Evolutionary conservation across 2,329 filamentous ascomycete genomes (phyloP), one percentile per base, ranked within the genome.

Genomic region (Rhytidhysteron rufulum): DNA sequence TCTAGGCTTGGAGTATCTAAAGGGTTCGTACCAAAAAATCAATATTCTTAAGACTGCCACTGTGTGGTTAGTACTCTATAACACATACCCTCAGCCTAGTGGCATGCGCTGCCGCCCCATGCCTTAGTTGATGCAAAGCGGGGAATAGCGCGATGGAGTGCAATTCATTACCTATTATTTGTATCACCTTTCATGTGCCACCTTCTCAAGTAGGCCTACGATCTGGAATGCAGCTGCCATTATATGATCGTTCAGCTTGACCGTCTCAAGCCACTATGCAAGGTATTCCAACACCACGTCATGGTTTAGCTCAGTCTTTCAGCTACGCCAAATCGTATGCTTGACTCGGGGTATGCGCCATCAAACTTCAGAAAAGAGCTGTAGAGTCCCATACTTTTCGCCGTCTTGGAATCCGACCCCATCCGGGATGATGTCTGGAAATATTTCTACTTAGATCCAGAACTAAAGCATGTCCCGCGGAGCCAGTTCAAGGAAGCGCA

Each of bases 371-470:
- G n/a, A n/a, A 27, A 27, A 27, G 13, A 13, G 24, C 24, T 27
- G 24, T 13, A 27, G 13, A 13, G 24, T 13, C 24, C 24, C 24
- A 8, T 27, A 13, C 13, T 8, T 13, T 8, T 27, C 24, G 24
- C 24, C 24, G 7, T 27, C 24, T 7, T 13, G 13, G 24, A 16
- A 5, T 10, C n/a, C n/a, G n/a, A n/a, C n/a, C n/a, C n/a, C n/a
- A n/a, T 33, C 31, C 18, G 13, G 15, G n/a, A 11, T 10, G 5
- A 33, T 33, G 31, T 33, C 19, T 19, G 31, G 31, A 27, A 27
- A 27, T 33, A 33, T 19, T 33, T 33, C 18, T 33, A 33, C 19
- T 19, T 33, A 5, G 31, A 33, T 33, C 31, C 15, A 16, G 31
- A 33, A 11, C 31, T 33, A 13, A 33, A 33, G 18, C 13, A 33